Evolutionary conservation across 2,329 filamentous ascomycete species (phyloP).

Genomic region (Diaporthe ampelina): DNA sequence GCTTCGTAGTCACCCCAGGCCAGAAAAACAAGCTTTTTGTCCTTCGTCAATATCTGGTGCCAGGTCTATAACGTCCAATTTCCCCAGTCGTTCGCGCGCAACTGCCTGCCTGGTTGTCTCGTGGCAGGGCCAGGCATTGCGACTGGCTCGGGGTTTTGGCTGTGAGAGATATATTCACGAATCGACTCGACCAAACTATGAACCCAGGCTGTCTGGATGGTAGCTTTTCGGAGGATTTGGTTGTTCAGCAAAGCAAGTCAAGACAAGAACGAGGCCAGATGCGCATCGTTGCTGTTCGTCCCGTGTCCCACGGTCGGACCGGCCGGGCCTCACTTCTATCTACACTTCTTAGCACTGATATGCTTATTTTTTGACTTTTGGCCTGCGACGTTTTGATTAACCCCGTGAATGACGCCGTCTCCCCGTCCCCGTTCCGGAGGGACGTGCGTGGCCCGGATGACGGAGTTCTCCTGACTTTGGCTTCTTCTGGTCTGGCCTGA

Average conservation of each 20-base stretch:
- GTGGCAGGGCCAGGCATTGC: neutral
- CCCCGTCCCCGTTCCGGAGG: slow-evolving; percentile 12
- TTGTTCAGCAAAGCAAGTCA: neutral
- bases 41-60: slow-evolving; percentile 13
- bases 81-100: slow-evolving; percentile 19
- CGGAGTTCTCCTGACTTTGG: neutral
- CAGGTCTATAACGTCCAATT: neutral
- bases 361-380: slow-evolving; percentile 12
- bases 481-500: neutral
- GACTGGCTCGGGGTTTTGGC: neutral
- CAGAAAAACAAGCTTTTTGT: slow-evolving; percentile 15
- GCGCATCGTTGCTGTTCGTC: neutral
- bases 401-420: neutral
- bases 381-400: neutral
- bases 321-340: neutral
- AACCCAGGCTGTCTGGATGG: neutral
- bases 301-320: neutral
- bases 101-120: neutral
- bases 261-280: neutral
- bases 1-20: neutral
- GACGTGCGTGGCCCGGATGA: neutral
- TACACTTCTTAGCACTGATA: too few species aligned
- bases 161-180: neutral
- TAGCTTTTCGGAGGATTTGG: too few species aligned
- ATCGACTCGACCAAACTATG: neutral